Base-by-base conservation (phyloP, 768 basidiomycete species). In the Fomitopsis pulvina region DNA sequence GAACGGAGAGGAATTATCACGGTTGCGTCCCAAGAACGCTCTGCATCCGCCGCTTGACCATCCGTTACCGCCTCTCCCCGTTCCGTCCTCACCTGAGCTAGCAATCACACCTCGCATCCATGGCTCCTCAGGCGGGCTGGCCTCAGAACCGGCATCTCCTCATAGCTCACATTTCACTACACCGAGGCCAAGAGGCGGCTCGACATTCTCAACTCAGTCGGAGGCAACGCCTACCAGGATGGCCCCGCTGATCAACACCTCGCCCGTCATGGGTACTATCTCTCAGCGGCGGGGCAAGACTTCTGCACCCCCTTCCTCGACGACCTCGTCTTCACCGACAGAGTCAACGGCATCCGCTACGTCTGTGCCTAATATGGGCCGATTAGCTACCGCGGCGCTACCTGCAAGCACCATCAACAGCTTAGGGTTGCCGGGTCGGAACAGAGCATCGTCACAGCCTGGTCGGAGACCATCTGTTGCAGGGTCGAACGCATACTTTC, bases 391-490 rank as follows among this genome's bases (percentile, higher is more conserved):
- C 26, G 73, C 78, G 8, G 67, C 73, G 27, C 40, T 68, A 5
- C 76, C 75, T 25, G 64, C 70, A 28, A 70, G 58, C 52, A 68
- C 71, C 29, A 61, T 66, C 47, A 58, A 62, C 32, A 60, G 64
- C 24, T 64, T 72, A 1, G 62, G 61, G 26, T 71, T 72, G 6
- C 14, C 26, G 0, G 67, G 68, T 20, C 77, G 89, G 51, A 75
- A 60, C 50, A 78, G 89, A 41, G 85, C 89, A 29, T 79, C 78
- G 11, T 90, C 89, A 32, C 89, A 91, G 55, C 87, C 89, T 38
- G 84, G 81, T 24, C 76, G 85, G 50, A 71, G 85, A 49, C 85
- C 86, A 22, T 79, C 84, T 12, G 53, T 80, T 26, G 64, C 72
- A 29, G 72, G 75, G 54, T 74, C 69, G 71, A 54, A 80, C 77